Evolutionary conservation across 768 basidiomycete genomes (phyloP), one percentile per base, ranked within the genome.

Genomic region (Cystobasidiopsis lactophilus): DNA sequence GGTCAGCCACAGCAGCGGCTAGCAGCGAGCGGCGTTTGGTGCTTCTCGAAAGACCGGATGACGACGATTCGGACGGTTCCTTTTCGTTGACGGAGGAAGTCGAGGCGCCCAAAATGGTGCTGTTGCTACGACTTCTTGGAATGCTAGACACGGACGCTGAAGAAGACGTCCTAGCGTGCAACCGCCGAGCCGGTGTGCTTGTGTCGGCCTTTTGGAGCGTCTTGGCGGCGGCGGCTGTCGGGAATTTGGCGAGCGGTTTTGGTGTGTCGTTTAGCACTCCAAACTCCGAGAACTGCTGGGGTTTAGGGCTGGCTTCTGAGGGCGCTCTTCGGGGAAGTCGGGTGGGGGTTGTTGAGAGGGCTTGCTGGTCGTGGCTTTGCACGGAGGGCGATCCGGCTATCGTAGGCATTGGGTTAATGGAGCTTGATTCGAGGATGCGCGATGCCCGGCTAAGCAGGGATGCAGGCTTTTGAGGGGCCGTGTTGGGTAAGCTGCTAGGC

Each of bases 351-450:
- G 55, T 21, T 5, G 50, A 39, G 21, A 45, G 24, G 18, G 23
- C 13, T 27, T 29, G 14, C 16, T 13, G 30, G 29, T 14, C 23
- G 23, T 27, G n/a, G 29, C 30, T 50, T 9, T 24, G 40, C 3
- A 56, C 55, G 3, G 55, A 56, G 3, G 88, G 88, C 2, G 86
- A 89, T 30, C 88, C 88, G 29, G 86, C 85, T 52, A 91, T 91
- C 11, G 88, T 88, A 9, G 85, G 86, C 10, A 91, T 69, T 31
- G 58, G 50, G 9, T 43, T 57, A 33, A 59, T 79, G 76, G 62
- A 26, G 24, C 40, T 46, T 2, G 51, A n/a, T 3, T 56, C 77
- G 75, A 55, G 82, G 77, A 50, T 26, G 2, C 55, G 55, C 24
- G 51, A 52, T 2, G 52, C 35, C 18, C 51, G 40, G 44, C 39